phyloP scores from a whole-genome alignment of 495 filamentous ascomycete genomes.

The Bombardia bombarda region DNA sequence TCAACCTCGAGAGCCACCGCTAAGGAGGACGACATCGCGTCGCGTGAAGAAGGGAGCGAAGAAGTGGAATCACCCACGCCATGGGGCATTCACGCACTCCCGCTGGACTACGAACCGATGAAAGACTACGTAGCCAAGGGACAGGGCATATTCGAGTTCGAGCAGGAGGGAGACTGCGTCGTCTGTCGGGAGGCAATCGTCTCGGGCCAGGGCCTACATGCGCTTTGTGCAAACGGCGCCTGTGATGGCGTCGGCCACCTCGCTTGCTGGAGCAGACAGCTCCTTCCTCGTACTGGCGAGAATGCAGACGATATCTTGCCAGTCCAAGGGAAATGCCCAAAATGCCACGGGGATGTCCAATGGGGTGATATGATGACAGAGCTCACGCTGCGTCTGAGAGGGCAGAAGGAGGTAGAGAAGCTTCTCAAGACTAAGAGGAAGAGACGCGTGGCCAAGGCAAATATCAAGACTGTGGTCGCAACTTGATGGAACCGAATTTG shows the following conservation, averaged over 20 bases:
- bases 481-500: background rate
- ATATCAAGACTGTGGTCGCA: background rate
- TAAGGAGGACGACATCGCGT: background rate
- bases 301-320: conserved; percentile 51
- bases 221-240: conserved; percentile 58
- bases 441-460: conserved; percentile 17
- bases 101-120: conserved; percentile 57
- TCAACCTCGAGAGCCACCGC: background rate
- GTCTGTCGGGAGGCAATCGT: conserved; percentile 51
- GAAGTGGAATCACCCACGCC: conserved; percentile 4
- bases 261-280: conserved; percentile 61
- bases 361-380: conserved; percentile 83
- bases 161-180: conserved; percentile 49
- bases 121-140: conserved; percentile 68
- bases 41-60: background rate
- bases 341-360: conserved; percentile 50
- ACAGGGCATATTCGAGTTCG: conserved; percentile 52
- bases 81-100: conserved; percentile 48
- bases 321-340: conserved; percentile 61
- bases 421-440: conserved; percentile 53
- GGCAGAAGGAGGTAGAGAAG: conserved; percentile 53
- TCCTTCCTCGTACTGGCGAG: conserved; percentile 34
- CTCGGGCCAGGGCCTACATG: conserved; percentile 43
- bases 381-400: conserved; percentile 61
- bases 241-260: conserved; percentile 70